Conservation (phyloP, 805 yeast species). For the Starmerella apicola region DNA sequence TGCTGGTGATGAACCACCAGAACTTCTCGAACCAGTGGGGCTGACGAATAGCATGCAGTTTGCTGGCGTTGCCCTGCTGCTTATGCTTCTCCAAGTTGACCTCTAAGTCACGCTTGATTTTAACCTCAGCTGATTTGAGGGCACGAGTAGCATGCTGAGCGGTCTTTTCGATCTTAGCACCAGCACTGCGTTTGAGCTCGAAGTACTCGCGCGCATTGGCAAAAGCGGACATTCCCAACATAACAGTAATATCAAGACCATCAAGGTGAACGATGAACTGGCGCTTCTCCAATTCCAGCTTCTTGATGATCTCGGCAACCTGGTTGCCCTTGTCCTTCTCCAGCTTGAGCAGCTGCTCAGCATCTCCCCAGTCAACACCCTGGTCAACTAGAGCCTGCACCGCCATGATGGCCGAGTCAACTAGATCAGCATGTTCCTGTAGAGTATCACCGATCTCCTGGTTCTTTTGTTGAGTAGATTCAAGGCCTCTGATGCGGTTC, state of each 20-base stretch:
- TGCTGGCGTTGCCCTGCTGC: slow-evolving; percentile 28
- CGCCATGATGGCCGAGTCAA: slow-evolving; percentile 57
- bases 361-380: slow-evolving; percentile 89
- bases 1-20: slow-evolving; percentile 79
- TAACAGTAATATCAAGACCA: slow-evolving; percentile 49
- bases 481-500: slow-evolving; percentile 53
- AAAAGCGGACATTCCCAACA: slow-evolving; percentile 60
- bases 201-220: slow-evolving; percentile 82
- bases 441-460: slow-evolving; percentile 61
- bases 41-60: slow-evolving; percentile 47
- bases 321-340: slow-evolving; percentile 57
- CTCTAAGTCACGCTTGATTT: slow-evolving; percentile 59
- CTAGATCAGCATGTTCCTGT: slow-evolving; percentile 52
- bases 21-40: slow-evolving; percentile 91
- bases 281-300: slow-evolving; percentile 59
- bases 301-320: slow-evolving; percentile 47
- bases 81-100: slow-evolving; percentile 45
- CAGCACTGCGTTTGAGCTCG: slow-evolving; percentile 61
- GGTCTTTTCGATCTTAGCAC: slow-evolving; percentile 66
- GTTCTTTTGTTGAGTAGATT: slow-evolving; percentile 50
- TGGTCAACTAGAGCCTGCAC: slow-evolving; percentile 59
- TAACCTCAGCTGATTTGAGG: slow-evolving; percentile 66
- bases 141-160: slow-evolving; percentile 68
- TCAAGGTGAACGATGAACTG: slow-evolving; percentile 49
- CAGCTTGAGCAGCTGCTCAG: slow-evolving; percentile 56